phyloP scores from a whole-genome alignment of 768 basidiomycete genomes.

The Fomitopsis serialis region DNA sequence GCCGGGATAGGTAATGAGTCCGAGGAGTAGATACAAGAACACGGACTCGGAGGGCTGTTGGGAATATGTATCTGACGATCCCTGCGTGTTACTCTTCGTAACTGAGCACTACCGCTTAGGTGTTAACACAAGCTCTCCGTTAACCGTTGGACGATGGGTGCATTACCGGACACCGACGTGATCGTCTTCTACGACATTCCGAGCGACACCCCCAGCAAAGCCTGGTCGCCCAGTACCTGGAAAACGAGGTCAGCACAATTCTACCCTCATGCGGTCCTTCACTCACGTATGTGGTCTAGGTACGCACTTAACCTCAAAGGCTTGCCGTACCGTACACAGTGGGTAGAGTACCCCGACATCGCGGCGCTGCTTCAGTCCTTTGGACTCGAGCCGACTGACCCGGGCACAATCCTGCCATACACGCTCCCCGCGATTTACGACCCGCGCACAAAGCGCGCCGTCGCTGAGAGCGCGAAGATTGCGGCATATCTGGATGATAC shows the following conservation, averaged over 20 bases:
- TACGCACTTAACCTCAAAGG: constrained; percentile 34
- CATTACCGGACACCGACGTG: neutral
- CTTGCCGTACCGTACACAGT: constrained; percentile 40
- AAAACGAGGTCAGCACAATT: constrained; percentile 22
- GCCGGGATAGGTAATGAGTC: too few relatives aligned
- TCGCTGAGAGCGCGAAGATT: constrained; percentile 23
- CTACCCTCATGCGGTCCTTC: too few relatives aligned
- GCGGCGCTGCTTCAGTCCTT: constrained; percentile 28
- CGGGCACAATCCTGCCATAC: constrained; percentile 19
- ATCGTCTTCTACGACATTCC: constrained; percentile 5
- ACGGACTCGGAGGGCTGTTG: too few relatives aligned
- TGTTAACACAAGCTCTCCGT: too few relatives aligned
- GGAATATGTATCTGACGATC: too few relatives aligned
- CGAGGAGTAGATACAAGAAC: too few relatives aligned
- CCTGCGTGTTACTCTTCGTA: too few relatives aligned
- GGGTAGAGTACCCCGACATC: constrained; percentile 50
- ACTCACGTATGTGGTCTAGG: constrained; percentile 1
- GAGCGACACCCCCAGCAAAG: neutral
- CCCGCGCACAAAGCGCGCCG: constrained; percentile 13
- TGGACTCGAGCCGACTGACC: constrained; percentile 30
- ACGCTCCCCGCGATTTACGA: constrained; percentile 26
- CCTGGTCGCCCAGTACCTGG: constrained; percentile 19
- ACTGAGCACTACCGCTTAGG: too few relatives aligned
- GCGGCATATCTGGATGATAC: constrained; percentile 22
- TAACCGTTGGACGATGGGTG: too few relatives aligned